phyloP scores from a whole-genome alignment of 805 yeast species.

The Allodekkera sacchari region DNA sequence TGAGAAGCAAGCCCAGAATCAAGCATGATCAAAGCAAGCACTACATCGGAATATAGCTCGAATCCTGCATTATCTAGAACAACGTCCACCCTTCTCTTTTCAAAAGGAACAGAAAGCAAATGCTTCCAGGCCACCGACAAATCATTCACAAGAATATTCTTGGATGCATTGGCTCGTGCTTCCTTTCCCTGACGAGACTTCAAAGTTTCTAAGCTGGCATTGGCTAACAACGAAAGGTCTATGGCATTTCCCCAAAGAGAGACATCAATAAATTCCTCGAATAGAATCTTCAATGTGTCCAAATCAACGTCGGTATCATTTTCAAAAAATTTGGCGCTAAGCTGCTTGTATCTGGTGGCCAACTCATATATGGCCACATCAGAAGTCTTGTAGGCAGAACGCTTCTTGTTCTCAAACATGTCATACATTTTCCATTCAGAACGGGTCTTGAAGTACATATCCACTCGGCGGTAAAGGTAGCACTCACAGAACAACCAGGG shows the following conservation, averaged over 20 bases:
- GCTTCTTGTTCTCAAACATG: conserved; percentile 62
- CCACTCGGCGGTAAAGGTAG: conserved; percentile 64
- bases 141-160: conserved; percentile 72
- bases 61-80: conserved; percentile 93
- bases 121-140: conserved; percentile 57
- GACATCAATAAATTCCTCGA: conserved; percentile 77
- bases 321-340: conserved; percentile 24
- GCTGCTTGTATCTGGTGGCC: conserved; percentile 51
- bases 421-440: conserved; percentile 54
- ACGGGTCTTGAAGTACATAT: conserved; percentile 32
- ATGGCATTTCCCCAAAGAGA: conserved; percentile 99
- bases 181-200: conserved; percentile 87
- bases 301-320: conserved; percentile 16
- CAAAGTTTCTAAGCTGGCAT: conserved; percentile 83
- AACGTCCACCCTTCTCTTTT: conserved; percentile 57
- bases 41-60: conserved; percentile 83
- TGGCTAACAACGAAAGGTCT: conserved; percentile 82
- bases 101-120: conserved; percentile 21
- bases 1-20: conserved; percentile 58
- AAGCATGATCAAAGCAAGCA: conserved; percentile 55
- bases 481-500: conserved; percentile 92
- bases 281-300: conserved; percentile 46
- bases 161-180: conserved; percentile 72
- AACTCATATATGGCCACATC: conserved; percentile 73
- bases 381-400: conserved; percentile 67